Percentiles rank a stretch among this genome's conserved stretches.
phyloP scores from a whole-genome alignment of 129 eudicot genomes.

The Centella asiatica region DNA sequence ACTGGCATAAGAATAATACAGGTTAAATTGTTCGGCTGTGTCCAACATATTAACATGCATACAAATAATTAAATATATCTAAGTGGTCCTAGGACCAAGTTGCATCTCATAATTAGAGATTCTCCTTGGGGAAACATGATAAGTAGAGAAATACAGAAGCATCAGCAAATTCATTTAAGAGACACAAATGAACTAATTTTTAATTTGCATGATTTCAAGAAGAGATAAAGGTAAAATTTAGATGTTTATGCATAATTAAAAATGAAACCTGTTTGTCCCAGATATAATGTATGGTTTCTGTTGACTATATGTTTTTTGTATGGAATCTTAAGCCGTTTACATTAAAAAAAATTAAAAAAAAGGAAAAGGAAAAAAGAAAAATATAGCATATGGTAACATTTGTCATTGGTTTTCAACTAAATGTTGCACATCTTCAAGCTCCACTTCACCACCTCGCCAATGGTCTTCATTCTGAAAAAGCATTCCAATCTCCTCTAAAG shows the following conservation, averaged over 20 bases:
- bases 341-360: too few relatives aligned
- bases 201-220: neutral
- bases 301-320: neutral
- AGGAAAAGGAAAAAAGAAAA: too few relatives aligned
- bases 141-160: neutral
- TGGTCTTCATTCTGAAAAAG: conserved; percentile 35
- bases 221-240: neutral
- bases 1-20: neutral
- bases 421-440: conserved; percentile 44
- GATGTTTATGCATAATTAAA: neutral
- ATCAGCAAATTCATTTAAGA: neutral
- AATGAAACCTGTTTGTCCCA: neutral
- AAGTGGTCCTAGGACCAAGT: neutral
- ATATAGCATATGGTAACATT: too few relatives aligned
- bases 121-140: neutral
- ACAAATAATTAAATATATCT: neutral
- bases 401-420: conserved; percentile 33
- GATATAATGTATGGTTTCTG: neutral
- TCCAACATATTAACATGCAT: neutral
- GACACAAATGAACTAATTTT: neutral
- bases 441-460: conserved; percentile 31
- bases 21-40: neutral
- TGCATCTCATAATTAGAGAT: neutral
- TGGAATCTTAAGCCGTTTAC: neutral
- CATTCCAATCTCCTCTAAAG: conserved; percentile 59